Percentiles rank a stretch among this genome's conserved stretches.
Evolutionary conservation across 129 eudicot genomes (phyloP).

Genomic region (Escallonia herrerae): DNA sequence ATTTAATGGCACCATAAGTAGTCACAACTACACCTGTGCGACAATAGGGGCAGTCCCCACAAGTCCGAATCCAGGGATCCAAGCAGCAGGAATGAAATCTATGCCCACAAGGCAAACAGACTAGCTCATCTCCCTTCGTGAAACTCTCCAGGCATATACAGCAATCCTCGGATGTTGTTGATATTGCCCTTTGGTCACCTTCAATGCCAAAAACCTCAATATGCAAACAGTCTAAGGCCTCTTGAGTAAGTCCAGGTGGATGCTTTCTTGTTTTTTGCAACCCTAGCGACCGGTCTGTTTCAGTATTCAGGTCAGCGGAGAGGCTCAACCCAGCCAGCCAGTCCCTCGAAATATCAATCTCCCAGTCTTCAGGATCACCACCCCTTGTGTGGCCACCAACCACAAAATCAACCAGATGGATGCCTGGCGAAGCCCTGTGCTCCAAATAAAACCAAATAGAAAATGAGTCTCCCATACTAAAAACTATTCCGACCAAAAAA

Average conservation of each 20-base stretch:
- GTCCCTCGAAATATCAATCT: not conserved
- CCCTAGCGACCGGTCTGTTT: not conserved
- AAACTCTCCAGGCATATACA: slow-evolving; percentile 87
- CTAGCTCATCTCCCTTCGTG: slow-evolving; percentile 50
- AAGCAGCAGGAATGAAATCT: slow-evolving; percentile 65
- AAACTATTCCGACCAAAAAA: too few relatives aligned
- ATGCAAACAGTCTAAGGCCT: slow-evolving; percentile 29
- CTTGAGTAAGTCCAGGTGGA: slow-evolving; percentile 53
- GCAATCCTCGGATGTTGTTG: slow-evolving; percentile 49
- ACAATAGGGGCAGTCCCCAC: slow-evolving; percentile 92
- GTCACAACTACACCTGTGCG: slow-evolving; percentile 36
- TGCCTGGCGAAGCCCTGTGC: slow-evolving; percentile 21
- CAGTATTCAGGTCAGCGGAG: not conserved
- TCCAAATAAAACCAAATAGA: too few relatives aligned
- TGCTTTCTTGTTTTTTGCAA: slow-evolving; percentile 21
- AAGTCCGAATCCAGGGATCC: slow-evolving; percentile 75
- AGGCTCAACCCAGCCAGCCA: slow-evolving; percentile 16
- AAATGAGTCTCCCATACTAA: too few relatives aligned
- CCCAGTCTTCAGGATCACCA: slow-evolving; percentile 25
- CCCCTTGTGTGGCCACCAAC: slow-evolving; percentile 22
- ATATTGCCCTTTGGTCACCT: slow-evolving; percentile 7
- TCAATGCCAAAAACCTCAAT: slow-evolving; percentile 24
- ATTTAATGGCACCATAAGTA: slow-evolving; percentile 4
- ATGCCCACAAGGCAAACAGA: slow-evolving; percentile 59
- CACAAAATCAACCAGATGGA: slow-evolving; percentile 14